Evolutionary conservation across 2,329 filamentous ascomycete genomes (phyloP).

Genomic region (Penicillium sp.): DNA sequence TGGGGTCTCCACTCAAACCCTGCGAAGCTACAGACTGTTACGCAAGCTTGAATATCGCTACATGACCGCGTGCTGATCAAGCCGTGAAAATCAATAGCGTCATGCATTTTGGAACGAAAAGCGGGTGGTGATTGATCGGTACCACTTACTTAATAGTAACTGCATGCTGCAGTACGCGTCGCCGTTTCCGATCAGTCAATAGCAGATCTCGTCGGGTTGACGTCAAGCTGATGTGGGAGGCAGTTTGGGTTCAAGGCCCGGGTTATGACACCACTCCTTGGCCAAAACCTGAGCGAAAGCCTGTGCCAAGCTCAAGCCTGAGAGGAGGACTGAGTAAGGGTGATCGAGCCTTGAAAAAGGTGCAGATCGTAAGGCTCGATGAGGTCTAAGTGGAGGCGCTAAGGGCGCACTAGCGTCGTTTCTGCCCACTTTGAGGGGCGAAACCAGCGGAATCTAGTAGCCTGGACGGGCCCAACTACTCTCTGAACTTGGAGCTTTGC

Average conservation of each 20-base stretch:
- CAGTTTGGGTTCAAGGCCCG: neutral
- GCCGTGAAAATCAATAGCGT: neutral
- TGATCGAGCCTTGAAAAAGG: neutral
- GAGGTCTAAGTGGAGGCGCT: slow-evolving; percentile 9
- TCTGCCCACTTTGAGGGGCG: neutral
- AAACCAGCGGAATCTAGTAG: slow-evolving; percentile 6
- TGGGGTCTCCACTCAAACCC: neutral
- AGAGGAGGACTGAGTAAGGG: neutral
- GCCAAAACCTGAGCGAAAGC: neutral
- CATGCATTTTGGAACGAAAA: neutral
- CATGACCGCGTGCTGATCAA: neutral
- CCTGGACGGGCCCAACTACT: neutral
- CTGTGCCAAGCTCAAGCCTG: neutral
- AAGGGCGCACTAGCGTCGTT: slow-evolving; percentile 4
- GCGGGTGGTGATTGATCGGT: neutral
- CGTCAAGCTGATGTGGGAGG: slow-evolving; percentile 14
- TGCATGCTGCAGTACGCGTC: neutral
- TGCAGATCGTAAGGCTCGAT: slow-evolving; percentile 17
- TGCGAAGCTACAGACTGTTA: neutral
- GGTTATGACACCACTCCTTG: neutral
- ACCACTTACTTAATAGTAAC: neutral
- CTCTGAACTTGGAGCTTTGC: neutral
- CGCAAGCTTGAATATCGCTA: neutral
- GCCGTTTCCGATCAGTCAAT: neutral
- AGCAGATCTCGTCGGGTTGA: slow-evolving; percentile 5